Evolutionary conservation across 2,329 filamentous ascomycete genomes (phyloP), one percentile per base, ranked within the genome.

Genomic region (Albophoma yamanashiensis): DNA sequence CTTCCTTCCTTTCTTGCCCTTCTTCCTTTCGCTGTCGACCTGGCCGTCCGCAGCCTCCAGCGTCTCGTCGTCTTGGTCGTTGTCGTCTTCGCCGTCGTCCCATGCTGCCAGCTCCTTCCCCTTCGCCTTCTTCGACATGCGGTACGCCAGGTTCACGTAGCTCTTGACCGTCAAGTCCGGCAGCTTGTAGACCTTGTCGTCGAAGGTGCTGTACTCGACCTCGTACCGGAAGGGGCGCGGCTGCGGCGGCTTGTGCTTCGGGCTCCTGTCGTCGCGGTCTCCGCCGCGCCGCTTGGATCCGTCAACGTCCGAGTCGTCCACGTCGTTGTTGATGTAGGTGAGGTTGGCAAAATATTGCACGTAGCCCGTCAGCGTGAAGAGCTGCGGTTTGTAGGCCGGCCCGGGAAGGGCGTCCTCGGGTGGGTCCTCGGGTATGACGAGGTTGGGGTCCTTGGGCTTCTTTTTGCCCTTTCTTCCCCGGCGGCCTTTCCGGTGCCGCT

Each of bases 311-410:
- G 71, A 72, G 12, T 71, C 66, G 1, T 73, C 68, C 56, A 86
- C 80, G 62, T 89, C 84, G 66, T 92, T 89, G 75, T 97, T 95
- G 74, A 96, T 87, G 61, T 84, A 77, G 0, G 93, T 97, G n/a
- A 99, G 77, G 71, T 99, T 99, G 62, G 93, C 92, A 73, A 86
- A 97, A 73, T 95, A 97, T 68, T 99, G 94, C 4, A 86, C 91
- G 73, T 91, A 97, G 6, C 90, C 86, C 3, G 88, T 80, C 63
- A 92, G 79, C 0, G 91, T 89, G 43, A 97, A 78, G 0, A 90
- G 79, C 70, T 99, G 94, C 9, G 89, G 86, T 25, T 87, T 91
- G 74, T 99, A 97, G 9, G 91, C 94, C 0, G 94, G 94, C 0
- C 94, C 94, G 0, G 93, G 93, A 7, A 85, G 84, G 9, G 88